Evolutionary conservation across 2,329 filamentous ascomycete genomes (phyloP).

Genomic region (Penicillium expansum): DNA sequence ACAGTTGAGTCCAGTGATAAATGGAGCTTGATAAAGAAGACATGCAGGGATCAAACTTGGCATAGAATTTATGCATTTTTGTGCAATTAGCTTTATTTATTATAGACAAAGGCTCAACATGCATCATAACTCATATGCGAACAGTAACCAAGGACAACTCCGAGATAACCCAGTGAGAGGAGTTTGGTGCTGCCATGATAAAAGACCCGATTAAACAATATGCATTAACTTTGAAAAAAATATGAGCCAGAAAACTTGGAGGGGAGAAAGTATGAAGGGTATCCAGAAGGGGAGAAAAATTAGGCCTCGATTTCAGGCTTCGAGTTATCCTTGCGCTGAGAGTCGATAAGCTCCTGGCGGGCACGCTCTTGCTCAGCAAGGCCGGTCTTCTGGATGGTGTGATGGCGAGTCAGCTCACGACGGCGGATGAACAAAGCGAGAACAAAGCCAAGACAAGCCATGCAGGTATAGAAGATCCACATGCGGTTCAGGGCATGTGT

Average conservation of each 20-base stretch:
- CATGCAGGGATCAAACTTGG: neutral
- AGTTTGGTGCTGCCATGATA: neutral
- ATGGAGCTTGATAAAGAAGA: neutral
- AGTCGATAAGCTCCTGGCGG: constrained; percentile 45
- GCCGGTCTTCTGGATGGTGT: constrained; percentile 47
- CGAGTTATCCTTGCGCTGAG: constrained; percentile 59
- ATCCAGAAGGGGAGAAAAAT: neutral
- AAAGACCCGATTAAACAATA: neutral
- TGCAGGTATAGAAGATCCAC: constrained; percentile 51
- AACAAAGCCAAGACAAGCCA: constrained; percentile 38
- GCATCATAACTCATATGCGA: neutral
- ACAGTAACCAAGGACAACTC: neutral
- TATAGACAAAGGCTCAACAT: neutral
- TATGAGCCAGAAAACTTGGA: neutral
- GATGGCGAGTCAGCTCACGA: constrained; percentile 40
- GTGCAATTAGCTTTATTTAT: neutral
- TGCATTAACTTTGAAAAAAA: neutral
- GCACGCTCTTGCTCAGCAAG: constrained; percentile 46
- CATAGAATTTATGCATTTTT: neutral
- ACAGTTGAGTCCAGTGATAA: neutral
- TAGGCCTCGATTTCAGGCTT: constrained; percentile 52
- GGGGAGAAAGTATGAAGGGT: neutral
- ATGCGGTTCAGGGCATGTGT: constrained; percentile 46
- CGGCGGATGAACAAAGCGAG: constrained; percentile 42
- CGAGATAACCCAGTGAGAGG: no score